phyloP scores from a whole-genome alignment of 192 early-diverging fungal species.

The Podila minutissima region DNA sequence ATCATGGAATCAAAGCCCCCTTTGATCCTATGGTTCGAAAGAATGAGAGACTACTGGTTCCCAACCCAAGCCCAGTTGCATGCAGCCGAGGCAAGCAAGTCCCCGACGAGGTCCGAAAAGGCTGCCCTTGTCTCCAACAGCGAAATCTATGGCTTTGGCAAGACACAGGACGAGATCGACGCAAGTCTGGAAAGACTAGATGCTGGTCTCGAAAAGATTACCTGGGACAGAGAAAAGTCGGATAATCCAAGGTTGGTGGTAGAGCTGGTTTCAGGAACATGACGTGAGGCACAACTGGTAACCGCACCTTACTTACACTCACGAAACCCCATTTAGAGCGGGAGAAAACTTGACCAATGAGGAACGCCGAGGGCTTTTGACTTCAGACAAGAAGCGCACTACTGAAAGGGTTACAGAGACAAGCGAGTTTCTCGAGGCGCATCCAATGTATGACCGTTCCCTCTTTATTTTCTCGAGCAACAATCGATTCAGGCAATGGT shows the following conservation, averaged over 20 bases:
- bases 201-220: slow-evolving; percentile 43
- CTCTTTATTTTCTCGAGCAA: slow-evolving; percentile 61
- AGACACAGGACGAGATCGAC: slow-evolving; percentile 45
- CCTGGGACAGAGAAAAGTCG: slow-evolving; percentile 25
- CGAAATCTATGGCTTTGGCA: slow-evolving; percentile 30
- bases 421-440: slow-evolving; percentile 40
- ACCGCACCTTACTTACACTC: not conserved
- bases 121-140: not conserved
- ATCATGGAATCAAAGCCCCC: slow-evolving; percentile 26
- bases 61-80: slow-evolving; percentile 38
- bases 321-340: not conserved
- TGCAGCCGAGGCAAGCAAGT: slow-evolving; percentile 10
- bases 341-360: not conserved
- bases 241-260: not conserved
- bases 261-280: not conserved
- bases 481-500: slow-evolving; percentile 59
- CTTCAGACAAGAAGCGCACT: not conserved
- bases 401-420: slow-evolving; percentile 13
- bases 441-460: slow-evolving; percentile 57
- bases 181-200: slow-evolving; percentile 34
- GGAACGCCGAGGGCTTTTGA: not conserved
- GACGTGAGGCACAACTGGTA: not conserved
- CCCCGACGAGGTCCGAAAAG: not conserved
- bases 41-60: slow-evolving; percentile 37
- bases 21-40: slow-evolving; percentile 33